These are phyloP conservation scores for Gnomoniopsis smithogilvyi DNA, from an alignment of 2,329 filamentous ascomycete genomes.

Conservation along the genomic window DNA sequence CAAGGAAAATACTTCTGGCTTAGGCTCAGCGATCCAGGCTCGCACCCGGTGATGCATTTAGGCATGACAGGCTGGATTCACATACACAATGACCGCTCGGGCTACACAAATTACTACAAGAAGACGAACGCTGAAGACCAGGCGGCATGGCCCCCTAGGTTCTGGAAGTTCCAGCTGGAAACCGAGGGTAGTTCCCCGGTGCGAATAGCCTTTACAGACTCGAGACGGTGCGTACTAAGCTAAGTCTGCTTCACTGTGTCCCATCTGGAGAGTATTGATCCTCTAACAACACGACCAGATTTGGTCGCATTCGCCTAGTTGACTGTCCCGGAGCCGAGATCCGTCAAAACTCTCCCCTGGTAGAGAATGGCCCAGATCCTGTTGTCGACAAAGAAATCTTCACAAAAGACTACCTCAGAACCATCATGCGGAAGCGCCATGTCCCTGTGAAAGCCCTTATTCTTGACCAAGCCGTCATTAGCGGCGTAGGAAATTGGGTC, in stretches of 20 bases:
- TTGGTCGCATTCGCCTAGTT: constrained; percentile 77
- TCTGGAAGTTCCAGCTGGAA: constrained; percentile 80
- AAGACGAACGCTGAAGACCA: constrained; percentile 58
- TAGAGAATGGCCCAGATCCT: constrained; percentile 92
- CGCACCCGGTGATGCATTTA: constrained; percentile 87
- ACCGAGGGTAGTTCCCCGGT: constrained; percentile 52
- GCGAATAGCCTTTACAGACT: constrained; percentile 78
- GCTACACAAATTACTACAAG: constrained; percentile 80
- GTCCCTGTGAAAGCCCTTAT: constrained; percentile 88
- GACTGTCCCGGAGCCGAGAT: constrained; percentile 77
- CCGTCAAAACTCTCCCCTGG: constrained; percentile 71
- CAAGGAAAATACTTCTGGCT: constrained; percentile 97
- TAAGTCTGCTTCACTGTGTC: too few relatives aligned
- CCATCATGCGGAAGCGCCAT: constrained; percentile 69
- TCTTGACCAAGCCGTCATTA: constrained; percentile 83
- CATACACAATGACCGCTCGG: constrained; percentile 73
- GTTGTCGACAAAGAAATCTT: constrained; percentile 76
- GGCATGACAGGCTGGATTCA: constrained; percentile 84
- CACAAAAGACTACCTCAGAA: constrained; percentile 70
- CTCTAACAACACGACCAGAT: constrained; percentile 22
- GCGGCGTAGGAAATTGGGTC: constrained; percentile 96
- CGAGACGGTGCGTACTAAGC: constrained; percentile 50
- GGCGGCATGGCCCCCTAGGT: constrained; percentile 80
- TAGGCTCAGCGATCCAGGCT: constrained; percentile 64
- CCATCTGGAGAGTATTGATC: background rate